phyloP scores from a whole-genome alignment of 169 alveolate genomes.

The Eimeria acervulina region DNA sequence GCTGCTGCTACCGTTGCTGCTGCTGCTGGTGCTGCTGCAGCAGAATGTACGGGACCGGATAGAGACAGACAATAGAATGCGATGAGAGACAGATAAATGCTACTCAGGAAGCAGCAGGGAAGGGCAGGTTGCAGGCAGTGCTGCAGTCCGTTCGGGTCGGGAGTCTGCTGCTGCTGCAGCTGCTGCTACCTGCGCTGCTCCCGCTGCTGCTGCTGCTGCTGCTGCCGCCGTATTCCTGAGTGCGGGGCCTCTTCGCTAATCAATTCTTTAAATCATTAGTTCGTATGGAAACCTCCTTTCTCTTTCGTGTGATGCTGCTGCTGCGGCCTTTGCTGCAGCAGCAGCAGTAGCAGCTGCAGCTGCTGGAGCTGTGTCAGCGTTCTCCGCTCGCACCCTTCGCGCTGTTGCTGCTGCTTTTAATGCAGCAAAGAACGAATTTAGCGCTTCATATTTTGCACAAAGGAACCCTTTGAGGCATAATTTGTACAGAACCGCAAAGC shows the following conservation, averaged over 20 bases:
- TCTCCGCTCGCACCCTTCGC: conserved; percentile 17
- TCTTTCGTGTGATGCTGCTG: background rate
- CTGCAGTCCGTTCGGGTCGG: conserved; percentile 10
- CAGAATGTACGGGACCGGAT: conserved; percentile 43
- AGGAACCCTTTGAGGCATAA: background rate
- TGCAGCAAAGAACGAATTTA: background rate
- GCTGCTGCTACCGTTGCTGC: conserved; percentile 70
- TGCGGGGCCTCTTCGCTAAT: conserved; percentile 21
- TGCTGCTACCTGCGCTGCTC: background rate
- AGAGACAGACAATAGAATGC: conserved; percentile 67
- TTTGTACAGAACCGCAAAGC: background rate
- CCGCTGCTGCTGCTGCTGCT: conserved; percentile 48
- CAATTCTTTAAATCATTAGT: background rate
- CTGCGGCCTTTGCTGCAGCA: no score
- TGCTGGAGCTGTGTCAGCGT: conserved; percentile 29
- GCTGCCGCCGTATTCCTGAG: conserved; percentile 4
- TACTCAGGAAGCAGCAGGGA: conserved; percentile 68
- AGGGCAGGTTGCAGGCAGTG: conserved; percentile 67
- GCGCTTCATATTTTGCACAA: background rate
- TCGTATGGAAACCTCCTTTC: background rate
- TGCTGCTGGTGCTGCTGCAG: conserved; percentile 69
- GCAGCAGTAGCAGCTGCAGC: conserved; percentile 41
- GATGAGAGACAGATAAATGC: conserved; percentile 68
- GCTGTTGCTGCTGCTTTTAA: conserved; percentile 33
- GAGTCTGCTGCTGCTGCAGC: no score